Percentiles rank a stretch among this genome's conserved stretches.
Conservation (phyloP, 2,329 filamentous ascomycete genomes). For the Pseudogymnoascus sp. region DNA sequence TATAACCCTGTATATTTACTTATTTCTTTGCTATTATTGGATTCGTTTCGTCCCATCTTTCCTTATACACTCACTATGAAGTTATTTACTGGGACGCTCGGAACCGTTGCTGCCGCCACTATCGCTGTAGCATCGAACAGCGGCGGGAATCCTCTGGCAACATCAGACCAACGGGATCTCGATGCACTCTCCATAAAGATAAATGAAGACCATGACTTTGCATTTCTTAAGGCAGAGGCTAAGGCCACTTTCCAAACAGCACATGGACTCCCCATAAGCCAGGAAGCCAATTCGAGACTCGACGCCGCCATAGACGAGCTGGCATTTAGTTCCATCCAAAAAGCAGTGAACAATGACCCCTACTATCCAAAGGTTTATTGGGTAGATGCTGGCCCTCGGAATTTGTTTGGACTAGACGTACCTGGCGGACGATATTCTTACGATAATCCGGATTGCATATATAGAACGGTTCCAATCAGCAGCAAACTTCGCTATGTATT, state of each 20-base stretch:
- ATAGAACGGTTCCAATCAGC: constrained; percentile 4
- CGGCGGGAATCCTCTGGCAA: neutral
- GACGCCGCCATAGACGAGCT: neutral
- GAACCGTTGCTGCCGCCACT: neutral
- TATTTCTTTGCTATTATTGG: neutral
- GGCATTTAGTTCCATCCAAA: neutral
- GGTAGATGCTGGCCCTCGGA: neutral
- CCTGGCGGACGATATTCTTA: neutral
- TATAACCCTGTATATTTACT: no score
- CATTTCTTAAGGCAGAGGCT: neutral
- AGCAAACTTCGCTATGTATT: neutral
- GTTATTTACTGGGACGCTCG: neutral
- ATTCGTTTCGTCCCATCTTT: neutral
- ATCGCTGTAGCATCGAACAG: neutral
- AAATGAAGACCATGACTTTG: neutral
- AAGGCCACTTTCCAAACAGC: neutral
- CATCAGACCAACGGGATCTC: neutral
- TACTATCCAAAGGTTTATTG: neutral
- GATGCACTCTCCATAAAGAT: neutral
- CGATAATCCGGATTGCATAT: neutral
- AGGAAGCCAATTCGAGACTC: neutral
- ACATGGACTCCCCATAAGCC: neutral
- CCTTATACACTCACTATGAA: neutral
- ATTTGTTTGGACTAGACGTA: neutral
- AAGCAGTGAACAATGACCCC: neutral